phyloP scores from a whole-genome alignment of 192 early-diverging fungal species.

The Rhizophagus sp. region DNA sequence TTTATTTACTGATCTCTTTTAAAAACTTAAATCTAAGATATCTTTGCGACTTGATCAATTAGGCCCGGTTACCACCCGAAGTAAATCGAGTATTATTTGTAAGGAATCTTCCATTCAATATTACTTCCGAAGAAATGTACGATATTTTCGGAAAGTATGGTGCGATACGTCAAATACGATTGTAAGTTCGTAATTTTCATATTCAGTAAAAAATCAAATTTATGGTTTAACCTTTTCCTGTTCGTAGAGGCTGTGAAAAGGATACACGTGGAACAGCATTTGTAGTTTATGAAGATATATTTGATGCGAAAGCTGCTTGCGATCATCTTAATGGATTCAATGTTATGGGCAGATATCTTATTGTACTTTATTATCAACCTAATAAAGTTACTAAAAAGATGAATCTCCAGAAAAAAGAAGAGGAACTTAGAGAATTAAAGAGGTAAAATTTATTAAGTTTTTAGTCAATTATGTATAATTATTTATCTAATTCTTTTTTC shows the following conservation, averaged over 20 bases:
- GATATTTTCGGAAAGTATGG: slow-evolving; percentile 98
- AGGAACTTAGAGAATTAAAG: slow-evolving; percentile 70
- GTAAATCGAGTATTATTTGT: slow-evolving; percentile 95
- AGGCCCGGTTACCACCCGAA: slow-evolving; percentile 84
- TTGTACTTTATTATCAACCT: slow-evolving; percentile 89
- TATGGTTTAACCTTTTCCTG: slow-evolving; percentile 26
- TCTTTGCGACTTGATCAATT: neutral
- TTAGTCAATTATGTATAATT: neutral
- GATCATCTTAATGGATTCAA: slow-evolving; percentile 97
- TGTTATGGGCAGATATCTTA: slow-evolving; percentile 91
- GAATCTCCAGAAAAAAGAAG: slow-evolving; percentile 78
- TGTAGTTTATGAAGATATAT: slow-evolving; percentile 98
- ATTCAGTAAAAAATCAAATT: neutral
- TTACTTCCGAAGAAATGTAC: slow-evolving; percentile 95
- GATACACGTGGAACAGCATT: slow-evolving; percentile 95
- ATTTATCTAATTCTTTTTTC: neutral
- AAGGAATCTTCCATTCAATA: slow-evolving; percentile 94
- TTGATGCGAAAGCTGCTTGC: slow-evolving; percentile 95
- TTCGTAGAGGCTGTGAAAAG: slow-evolving; percentile 61
- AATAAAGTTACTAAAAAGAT: slow-evolving; percentile 78
- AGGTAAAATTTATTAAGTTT: slow-evolving; percentile 47
- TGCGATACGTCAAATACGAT: slow-evolving; percentile 89
- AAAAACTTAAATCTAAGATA: neutral
- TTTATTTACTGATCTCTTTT: neutral
- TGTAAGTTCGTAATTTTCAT: slow-evolving; percentile 37